phyloP scores from a whole-genome alignment of 768 basidiomycete species.

The Tulasnella sp. region DNA sequence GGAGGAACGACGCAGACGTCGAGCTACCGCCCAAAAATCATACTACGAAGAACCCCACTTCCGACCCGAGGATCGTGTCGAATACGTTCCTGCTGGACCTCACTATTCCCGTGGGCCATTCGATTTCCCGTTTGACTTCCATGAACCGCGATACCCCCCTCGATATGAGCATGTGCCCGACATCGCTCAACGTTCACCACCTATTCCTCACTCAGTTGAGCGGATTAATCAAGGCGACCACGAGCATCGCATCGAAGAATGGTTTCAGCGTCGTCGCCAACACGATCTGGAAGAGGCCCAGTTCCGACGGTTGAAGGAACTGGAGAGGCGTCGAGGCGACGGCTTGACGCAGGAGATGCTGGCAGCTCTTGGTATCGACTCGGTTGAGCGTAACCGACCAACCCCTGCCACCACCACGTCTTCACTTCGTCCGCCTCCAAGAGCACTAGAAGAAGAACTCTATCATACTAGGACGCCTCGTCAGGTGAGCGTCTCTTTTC shows the following conservation, averaged over 20 bases:
- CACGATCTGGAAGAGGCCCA: not conserved
- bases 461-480: not conserved
- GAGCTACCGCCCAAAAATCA: not conserved
- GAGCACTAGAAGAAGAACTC: not conserved
- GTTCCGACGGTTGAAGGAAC: not conserved
- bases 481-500: not conserved
- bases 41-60: not conserved
- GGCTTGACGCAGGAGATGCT: not conserved
- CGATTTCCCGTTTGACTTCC: not conserved
- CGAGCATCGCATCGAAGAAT: not conserved
- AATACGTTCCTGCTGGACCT: not conserved
- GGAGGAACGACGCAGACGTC: constrained; percentile 3
- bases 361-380: not conserved
- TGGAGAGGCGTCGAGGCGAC: not conserved
- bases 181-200: not conserved
- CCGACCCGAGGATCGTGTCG: not conserved
- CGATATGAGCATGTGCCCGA: not conserved
- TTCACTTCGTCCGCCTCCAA: not conserved
- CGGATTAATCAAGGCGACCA: not conserved
- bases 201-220: not conserved
- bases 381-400: not conserved
- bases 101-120: not conserved
- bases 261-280: not conserved
- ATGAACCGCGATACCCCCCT: not conserved
- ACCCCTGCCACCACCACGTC: not conserved